Base-by-base conservation (phyloP, 2,329 filamentous ascomycete species). In the Fonsecaea nubica region DNA sequence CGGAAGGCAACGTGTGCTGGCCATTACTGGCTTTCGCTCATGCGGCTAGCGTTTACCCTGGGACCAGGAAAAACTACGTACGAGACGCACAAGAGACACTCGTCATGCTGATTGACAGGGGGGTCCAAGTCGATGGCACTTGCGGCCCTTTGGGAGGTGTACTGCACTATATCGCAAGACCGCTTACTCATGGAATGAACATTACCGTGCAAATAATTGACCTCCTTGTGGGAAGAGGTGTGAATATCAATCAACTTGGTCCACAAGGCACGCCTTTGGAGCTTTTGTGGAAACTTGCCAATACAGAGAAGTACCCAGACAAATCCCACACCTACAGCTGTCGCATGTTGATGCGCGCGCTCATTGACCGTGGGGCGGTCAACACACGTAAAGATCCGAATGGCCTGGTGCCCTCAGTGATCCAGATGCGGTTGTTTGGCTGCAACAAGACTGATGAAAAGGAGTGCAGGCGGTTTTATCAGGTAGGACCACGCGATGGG, bases 281-380 rank as follows among this genome's bases (percentile, higher is more conserved):
- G 33, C 18, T 57, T 35, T 15, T 36, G 12, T 57, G 54, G 54
- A 18, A 36, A 35, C 13, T 35, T 7, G 54, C 54, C 35, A 57
- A 38, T 33, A 35, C 54, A 7, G 2, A 15, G 33, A 21, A 7
- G n/a, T 57, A 25, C 25, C 3, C 25, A 25, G 32, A 25, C 32
- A 8, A 13, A 10, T 15, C 12, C 21, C 4, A 21, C 7, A 3
- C 3, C 7, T 13, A 4, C 9, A 1, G 15, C 7, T 5, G 8
- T 12, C 50, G 50, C 13, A 10, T 3, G 13, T 8, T 38, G 32
- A 8, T 57, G 2, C 30, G 18, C n/a, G n/a, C 4, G 12, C 33
- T 57, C 21, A 57, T 57, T 38, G 32, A 10, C 54, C 32, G 10
- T 21, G 33, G 54, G 30, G 54, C 4, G 33, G 54, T 35, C 15